phyloP scores from a whole-genome alignment of 1,139 yeast species.

The Lipomyces yarrowii region DNA sequence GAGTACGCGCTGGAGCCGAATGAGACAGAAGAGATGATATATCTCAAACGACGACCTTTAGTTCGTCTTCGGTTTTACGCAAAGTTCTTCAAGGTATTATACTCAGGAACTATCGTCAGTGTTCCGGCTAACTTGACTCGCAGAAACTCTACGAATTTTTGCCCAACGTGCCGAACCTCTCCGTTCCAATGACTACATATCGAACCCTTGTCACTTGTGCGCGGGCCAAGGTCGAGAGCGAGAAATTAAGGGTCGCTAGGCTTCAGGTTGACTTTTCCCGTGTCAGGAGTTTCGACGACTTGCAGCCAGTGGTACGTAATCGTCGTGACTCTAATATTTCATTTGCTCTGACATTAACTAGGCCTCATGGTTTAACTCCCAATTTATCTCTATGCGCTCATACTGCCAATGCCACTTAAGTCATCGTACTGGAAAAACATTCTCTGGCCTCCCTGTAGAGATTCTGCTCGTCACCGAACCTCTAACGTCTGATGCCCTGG shows the following conservation, averaged over 20 bases:
- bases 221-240: slow-evolving; percentile 30
- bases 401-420: slow-evolving; percentile 41
- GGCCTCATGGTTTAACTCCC: slow-evolving; percentile 37
- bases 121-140: slow-evolving; percentile 36
- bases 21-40: slow-evolving; percentile 44
- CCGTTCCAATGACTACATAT: slow-evolving; percentile 24
- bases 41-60: slow-evolving; percentile 48
- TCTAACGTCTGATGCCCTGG: slow-evolving; percentile 36
- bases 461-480: slow-evolving; percentile 34
- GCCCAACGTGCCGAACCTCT: slow-evolving; percentile 23
- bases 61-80: slow-evolving; percentile 45
- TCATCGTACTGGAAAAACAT: slow-evolving; percentile 37
- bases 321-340: neutral
- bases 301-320: slow-evolving; percentile 34
- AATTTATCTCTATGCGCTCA: slow-evolving; percentile 40
- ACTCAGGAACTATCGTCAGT: slow-evolving; percentile 16
- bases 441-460: slow-evolving; percentile 39
- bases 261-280: slow-evolving; percentile 38
- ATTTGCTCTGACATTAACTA: neutral
- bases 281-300: slow-evolving; percentile 37
- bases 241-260: slow-evolving; percentile 27
- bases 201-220: slow-evolving; percentile 38
- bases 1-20: slow-evolving; percentile 41
- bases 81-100: slow-evolving; percentile 36
- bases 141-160: slow-evolving; percentile 35